phyloP scores from a whole-genome alignment of 305 asterid genomes.

The Solanum aculeatissimum region DNA sequence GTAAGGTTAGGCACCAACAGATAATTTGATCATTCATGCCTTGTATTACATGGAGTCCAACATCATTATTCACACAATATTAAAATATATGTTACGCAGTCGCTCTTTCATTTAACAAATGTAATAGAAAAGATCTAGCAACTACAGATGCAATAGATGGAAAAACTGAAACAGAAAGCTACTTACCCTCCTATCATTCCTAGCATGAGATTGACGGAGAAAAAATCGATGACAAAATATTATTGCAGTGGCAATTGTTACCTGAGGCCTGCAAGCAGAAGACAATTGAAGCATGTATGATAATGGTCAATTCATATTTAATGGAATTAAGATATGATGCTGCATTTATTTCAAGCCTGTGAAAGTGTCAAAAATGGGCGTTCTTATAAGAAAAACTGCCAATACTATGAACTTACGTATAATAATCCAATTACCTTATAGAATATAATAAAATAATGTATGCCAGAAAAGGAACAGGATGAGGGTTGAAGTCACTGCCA shows the following conservation, averaged over 20 bases:
- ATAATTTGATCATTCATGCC: not conserved
- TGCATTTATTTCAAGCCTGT: not conserved
- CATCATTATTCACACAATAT: not conserved
- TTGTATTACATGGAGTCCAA: not conserved
- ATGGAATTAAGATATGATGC: not conserved
- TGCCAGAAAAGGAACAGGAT: not conserved
- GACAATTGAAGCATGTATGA: constrained; percentile 5
- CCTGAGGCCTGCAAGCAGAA: constrained; percentile 96
- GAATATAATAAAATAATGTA: not conserved
- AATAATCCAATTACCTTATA: not conserved
- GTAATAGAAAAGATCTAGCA: not conserved
- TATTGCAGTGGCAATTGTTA: constrained; percentile 93
- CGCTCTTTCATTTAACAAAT: not conserved
- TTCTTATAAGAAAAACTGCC: not conserved
- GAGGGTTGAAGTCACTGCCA: not conserved
- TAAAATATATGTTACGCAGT: not conserved
- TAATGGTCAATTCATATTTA: not conserved
- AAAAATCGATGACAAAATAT: constrained; percentile 97
- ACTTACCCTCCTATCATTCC: constrained; percentile 88
- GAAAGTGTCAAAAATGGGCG: not conserved
- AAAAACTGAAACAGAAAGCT: not conserved
- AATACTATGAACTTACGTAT: not conserved
- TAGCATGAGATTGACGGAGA: constrained; percentile 85
- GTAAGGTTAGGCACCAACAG: not conserved
- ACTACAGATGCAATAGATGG: not conserved